Evolutionary conservation across 768 basidiomycete species (phyloP), one percentile per base, ranked within the genome.

Genomic region (Hericium rajendrae): DNA sequence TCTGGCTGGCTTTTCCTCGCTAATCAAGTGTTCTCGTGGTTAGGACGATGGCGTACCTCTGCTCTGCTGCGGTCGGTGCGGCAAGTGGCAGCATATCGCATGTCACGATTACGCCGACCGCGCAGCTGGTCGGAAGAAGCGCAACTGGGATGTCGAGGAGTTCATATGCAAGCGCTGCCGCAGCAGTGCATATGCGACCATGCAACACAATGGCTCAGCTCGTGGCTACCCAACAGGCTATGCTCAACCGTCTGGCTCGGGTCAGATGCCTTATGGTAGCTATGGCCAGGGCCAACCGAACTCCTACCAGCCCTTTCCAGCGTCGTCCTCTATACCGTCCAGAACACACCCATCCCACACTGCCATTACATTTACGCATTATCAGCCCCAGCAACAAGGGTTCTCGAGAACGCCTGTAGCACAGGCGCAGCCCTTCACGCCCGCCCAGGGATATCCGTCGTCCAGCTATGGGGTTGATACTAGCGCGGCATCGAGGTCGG

Each of bases 101-200:
- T 97, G 94, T 65, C 91, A 94, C 65, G 89, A 95, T 65, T 72
- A 70, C 51, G 81, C 77, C 28, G 93, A 94, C 68, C 70, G 72
- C 32, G 71, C 75, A 20, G 78, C 80, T 48, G 87, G 91, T 22
- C 78, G 77, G 13, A 81, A 79, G 4, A 79, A 75, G 61, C 82
- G 92, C 18, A 83, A 94, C 63, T 97, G 94, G 94, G 82, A 89
- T 53, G 66, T 73, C n/a, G 89, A 88, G 55, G 88, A 93, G 43
- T 97, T 97, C 67, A 69, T 83, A 59, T 94, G 91, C 68, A 73
- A 72, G 49, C 73, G 73, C 38, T 92, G 90, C 69, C 78, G 64
- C 10, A 51, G 54, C 37, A 20, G 40, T 11, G 18, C 37, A 11
- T 15, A 32, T 8, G 39, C 55, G 22, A 26, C 15, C 15, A 20